Conservation (phyloP, 371 early-diverging fungal genomes). For the Syncephalastrum sp. region DNA sequence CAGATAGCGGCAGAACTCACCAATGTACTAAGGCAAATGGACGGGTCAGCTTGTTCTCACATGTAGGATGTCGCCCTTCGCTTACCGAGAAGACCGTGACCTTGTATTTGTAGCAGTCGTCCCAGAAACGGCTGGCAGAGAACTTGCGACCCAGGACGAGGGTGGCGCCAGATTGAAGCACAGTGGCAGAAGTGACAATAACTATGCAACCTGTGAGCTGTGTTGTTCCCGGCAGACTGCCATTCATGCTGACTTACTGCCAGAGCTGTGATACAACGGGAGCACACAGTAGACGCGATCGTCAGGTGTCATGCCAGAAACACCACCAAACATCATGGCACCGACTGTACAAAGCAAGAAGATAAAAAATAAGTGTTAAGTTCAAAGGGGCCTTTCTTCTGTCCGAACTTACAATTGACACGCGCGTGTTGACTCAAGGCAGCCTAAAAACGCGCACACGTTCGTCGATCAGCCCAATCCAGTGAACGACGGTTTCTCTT, state of each 20-base stretch:
- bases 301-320: constrained; percentile 13
- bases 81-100: constrained; percentile 39
- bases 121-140: constrained; percentile 48
- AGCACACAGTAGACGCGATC: constrained; percentile 50
- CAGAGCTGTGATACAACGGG: constrained; percentile 55
- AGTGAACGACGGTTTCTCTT: too few species aligned
- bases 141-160: constrained; percentile 49
- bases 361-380: background rate
- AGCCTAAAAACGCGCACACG: constrained; percentile 1
- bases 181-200: constrained; percentile 28
- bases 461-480: background rate
- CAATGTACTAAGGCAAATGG: constrained; percentile 49
- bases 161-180: constrained; percentile 32
- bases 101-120: constrained; percentile 41
- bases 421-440: constrained; percentile 24
- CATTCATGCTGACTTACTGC: constrained; percentile 22
- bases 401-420: constrained; percentile 17
- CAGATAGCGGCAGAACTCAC: constrained; percentile 72
- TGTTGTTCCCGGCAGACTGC: background rate
- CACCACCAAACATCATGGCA: constrained; percentile 20
- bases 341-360: constrained; percentile 9
- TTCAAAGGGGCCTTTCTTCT: too few species aligned
- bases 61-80: background rate
- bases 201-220: constrained; percentile 10
- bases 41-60: background rate